Evolutionary conservation across 805 yeast genomes (phyloP), one percentile per base, ranked within the genome.

Genomic region (Pichia cabralensis): DNA sequence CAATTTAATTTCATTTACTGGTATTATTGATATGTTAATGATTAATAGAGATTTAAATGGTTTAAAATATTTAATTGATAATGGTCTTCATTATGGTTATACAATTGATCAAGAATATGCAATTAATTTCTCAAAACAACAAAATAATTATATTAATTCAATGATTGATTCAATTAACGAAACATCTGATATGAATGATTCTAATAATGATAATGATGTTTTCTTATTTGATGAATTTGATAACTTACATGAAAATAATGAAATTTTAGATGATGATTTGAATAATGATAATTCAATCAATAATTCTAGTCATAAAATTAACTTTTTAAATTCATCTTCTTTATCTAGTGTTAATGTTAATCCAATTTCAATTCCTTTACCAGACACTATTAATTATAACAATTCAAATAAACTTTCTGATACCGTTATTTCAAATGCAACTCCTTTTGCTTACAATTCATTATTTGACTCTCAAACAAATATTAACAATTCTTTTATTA

Each of bases 21-120:
- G 65, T 11, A 64, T 57, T 27, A 45, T 71, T 41, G 56, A 58
- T 42, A 55, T 61, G 38, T 50, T 69, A 30, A 56, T 71, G 42
- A 43, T 55, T 19, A 65, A 64, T 28, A 53, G 76, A 41, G 53
- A 59, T 43, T 45, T 68, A 30, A 49, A 43, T 32, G 69, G 66
- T 39, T 30, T 54, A 29, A 29, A 36, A 7, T 38, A 40, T 25
- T 27, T 54, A 26, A 35, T 54, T 37, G 50, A 56, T 48, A 50
- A 51, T 22, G 58, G 56, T 19, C 19, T 33, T 15, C 16, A 29
- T 14, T 52, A 49, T 34, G 76, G 75, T 12, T 61, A 65, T 38
- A 65, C 66, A 6, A 46, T 64, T 15, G 72, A 67, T 46, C 74
- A 69, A 39, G 69, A 65, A 43, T 60, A 56, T 44, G 55, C 48